These are phyloP conservation scores for Furcasterigmium sp. DNA, from an alignment of 2,329 filamentous ascomycete genomes.

Conservation along the genomic window DNA sequence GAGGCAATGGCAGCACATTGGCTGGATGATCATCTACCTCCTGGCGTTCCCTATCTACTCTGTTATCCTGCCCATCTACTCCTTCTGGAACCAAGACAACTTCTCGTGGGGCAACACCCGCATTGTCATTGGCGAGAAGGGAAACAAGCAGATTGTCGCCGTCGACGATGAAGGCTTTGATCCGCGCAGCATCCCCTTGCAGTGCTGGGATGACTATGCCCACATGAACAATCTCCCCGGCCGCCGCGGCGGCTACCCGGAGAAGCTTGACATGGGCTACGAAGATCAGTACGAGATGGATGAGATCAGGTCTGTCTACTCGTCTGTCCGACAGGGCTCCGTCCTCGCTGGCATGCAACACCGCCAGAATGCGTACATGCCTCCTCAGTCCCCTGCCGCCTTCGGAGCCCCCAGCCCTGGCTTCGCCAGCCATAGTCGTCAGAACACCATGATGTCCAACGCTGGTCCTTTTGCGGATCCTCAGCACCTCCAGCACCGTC, in stretches of 20 bases:
- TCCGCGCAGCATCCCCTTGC: conserved; percentile 85
- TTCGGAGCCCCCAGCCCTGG: conserved; percentile 46
- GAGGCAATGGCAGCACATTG: conserved; percentile 95
- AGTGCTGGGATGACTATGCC: conserved; percentile 97
- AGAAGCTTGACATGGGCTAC: conserved; percentile 61
- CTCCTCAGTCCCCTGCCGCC: conserved; percentile 73
- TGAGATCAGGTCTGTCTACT: conserved; percentile 95
- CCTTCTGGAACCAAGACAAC: conserved; percentile 99
- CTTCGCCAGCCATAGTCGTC: conserved; percentile 25
- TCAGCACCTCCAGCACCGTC: conserved; percentile 50
- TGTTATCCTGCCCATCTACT: conserved; percentile 87
- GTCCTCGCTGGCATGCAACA: conserved; percentile 79
- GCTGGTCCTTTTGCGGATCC: conserved; percentile 43
- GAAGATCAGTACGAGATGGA: conserved; percentile 91
- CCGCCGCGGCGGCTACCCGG: conserved; percentile 67
- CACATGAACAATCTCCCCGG: conserved; percentile 81
- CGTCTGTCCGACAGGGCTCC: conserved; percentile 81
- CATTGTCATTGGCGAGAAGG: conserved; percentile 92
- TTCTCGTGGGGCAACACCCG: conserved; percentile 99
- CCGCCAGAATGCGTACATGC: conserved; percentile 66
- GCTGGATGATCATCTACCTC: conserved; percentile 99
- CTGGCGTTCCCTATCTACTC: conserved; percentile 93
- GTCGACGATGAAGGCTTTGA: conserved; percentile 83
- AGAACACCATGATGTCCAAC: conserved; percentile 36
- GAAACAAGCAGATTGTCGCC: conserved; percentile 83